A percentile compares a stretch with the other conserved stretches of the same genome.
phyloP scores from a whole-genome alignment of 805 yeast genomes.

The Pichia nakasei region DNA sequence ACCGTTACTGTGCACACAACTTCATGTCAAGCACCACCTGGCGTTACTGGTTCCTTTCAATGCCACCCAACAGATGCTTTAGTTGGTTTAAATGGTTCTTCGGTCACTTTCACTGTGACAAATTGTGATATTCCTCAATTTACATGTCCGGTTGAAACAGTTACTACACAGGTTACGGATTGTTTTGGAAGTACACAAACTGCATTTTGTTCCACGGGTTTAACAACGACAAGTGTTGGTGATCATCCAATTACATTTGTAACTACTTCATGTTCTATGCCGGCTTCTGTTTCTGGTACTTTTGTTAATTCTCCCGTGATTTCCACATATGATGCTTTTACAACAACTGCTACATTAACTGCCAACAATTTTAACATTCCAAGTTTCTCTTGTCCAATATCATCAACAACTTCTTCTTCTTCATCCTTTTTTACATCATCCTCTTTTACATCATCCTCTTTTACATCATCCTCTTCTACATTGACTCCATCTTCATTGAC shows the following conservation, averaged over 20 bases:
- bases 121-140: constrained; percentile 12
- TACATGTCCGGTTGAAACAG: background rate
- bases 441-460: background rate
- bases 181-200: background rate
- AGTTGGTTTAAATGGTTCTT: constrained; percentile 5
- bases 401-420: background rate
- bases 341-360: background rate
- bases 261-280: constrained; percentile 2
- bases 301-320: background rate
- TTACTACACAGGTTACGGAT: background rate
- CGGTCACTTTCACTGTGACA: constrained; percentile 8
- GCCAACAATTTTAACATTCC: background rate
- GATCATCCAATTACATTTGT: background rate
- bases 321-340: background rate
- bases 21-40: constrained; percentile 10
- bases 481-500: too few relatives aligned
- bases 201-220: background rate
- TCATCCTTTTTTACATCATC: background rate
- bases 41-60: constrained; percentile 11
- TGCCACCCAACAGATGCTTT: constrained; percentile 9
- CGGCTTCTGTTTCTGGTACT: background rate
- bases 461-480: background rate
- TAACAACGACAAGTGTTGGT: background rate
- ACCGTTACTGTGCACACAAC: constrained; percentile 9
- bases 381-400: constrained; percentile 4